Base-by-base conservation (phyloP, 2,329 filamentous ascomycete genomes). In the Fusarium odoratissimum region DNA sequence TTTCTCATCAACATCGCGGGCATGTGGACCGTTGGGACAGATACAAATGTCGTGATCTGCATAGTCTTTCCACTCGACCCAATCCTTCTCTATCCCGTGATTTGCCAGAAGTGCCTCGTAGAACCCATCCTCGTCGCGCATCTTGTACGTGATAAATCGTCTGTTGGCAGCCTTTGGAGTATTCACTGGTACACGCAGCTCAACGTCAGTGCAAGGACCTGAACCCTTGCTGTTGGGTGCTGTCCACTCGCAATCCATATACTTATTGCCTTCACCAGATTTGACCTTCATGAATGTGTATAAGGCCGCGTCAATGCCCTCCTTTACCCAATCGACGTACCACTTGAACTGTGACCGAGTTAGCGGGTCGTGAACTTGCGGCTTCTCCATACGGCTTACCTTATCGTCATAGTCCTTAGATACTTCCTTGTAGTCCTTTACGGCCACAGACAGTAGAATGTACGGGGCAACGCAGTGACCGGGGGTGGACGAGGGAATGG, bases 181-280 rank as follows among this genome's bases (percentile, higher is more conserved):
- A 4, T 2, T 6, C 2, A n/a, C 5, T 0, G 44, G 28, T 3
- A n/a, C 19, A 11, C 12, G 12, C 3, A 46, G 19, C 13, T 46
- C 44, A 28, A 30, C 19, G 2, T 46, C 19, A 3, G 28, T 46
- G 19, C 19, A 46, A 3, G 8, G 44, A 6, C 19, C 8, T 0
- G 44, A 46, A 5, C 8, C 19, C 10, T 46, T 46, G 5, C 19
- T 46, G 12, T 30, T 46, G 0, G 44, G 25, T 4, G 44, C 6
- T 3, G 19, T 30, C 25, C 44, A 30, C 8, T 46, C 44, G 1
- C 13, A 30, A 12, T n/a, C 25, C 12, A n/a, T 46, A 2, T 46
- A 46, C 17, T 30, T 46, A 5, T 46, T 46, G 19, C 44, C 19
- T 16, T 30, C 25, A 4, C 19, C 19, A 0, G 25, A 21, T 1